Evolutionary conservation across 1,139 yeast genomes (phyloP), one percentile per base, ranked within the genome.

Genomic region (Yamadazyma jaroonii): DNA sequence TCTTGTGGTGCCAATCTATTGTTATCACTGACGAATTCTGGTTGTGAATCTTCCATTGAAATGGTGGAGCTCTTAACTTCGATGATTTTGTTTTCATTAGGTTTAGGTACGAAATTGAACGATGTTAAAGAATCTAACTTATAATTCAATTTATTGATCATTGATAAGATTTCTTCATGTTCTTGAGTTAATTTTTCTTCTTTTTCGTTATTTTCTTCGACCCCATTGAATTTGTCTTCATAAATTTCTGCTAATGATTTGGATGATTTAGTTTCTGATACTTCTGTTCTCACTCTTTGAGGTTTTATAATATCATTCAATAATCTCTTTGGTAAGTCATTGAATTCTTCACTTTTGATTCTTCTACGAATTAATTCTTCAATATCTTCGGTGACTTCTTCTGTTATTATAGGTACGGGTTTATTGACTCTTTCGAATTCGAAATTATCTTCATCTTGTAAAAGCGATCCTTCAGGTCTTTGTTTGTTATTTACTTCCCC

Each of bases 11-110:
- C 98, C 52, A 92, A 72, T 36, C 85, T 77, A n/a, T 83, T 68
- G 21, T 82, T 87, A 25, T 77, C 66, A 2, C 94, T 77, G 64
- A 86, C 74, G 31, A 90, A 82, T 39, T 87, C 71, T 33, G 98
- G 98, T 62, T 90, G 97, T 1, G 97, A 94, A 55, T 92, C 98
- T 63, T 92, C 98, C 96, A 90, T 87, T 6, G 83, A 58, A 37
- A 92, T 83, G 2, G 96, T 77, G 2, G 96, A 82, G 39, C 64
- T 88, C 55, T 83, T 88, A 53, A 92, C 81, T 42, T 86, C 90
- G 46, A 90, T 67, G 20, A 82, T 64, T 50, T 87, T 85, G 45
- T 54, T 59, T 56, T 85, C 82, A 40, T 87, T 81, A 11, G 96
- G 96, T 59, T 84, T 87, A 39, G 98, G 98, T 38, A 89, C 78